Evolutionary conservation across 169 alveolate genomes (phyloP), one percentile per base, ranked within the genome.

Genomic region (Plasmodium vivax): DNA sequence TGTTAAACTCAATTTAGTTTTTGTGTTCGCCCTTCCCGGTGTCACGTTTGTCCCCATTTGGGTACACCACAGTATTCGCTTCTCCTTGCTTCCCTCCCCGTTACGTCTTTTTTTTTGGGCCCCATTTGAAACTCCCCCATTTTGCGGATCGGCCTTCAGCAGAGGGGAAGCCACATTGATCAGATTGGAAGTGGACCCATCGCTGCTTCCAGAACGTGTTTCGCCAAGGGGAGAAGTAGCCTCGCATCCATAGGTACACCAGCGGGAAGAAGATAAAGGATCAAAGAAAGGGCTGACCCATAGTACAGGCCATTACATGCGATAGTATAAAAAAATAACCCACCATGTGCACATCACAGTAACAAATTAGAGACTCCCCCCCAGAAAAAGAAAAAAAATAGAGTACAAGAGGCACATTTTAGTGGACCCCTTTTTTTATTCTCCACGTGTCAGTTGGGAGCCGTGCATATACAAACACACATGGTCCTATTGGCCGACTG

Each of bases 1-100:
- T 77, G 84, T 77, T 77, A 77, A 77, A 77, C 27, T 77, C 68
- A 77, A 36, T 77, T 36, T 36, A 45, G 84, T 77, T 77, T 77
- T 77, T 38, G 32, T 77, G 75, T 62, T 23, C 19, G 3, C 75
- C 14, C 34, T 16, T 62, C 34, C 75, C 36, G 12, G 34, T n/a
- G 75, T 62, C 14, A 62, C 34, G 12, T 62, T 62, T 27, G 34
- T 62, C 36, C 75, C 34, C 75, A 62, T 62, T 62, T 62, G 75
- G 30, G 75, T 62, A 62, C 34, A 62, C 32, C 36, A 23, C 6
- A 62, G 14, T 27, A n/a, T 62, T 19, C 23, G 34, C 34, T 62
- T 62, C 75, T 6, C 75, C 34, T 27, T 62, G 36, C 75, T 0
- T 62, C 75, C 34, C 14, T 62, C 34, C 34, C 14, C 34, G 30